These are phyloP conservation scores for Aureobasidium sp. DNA, from an alignment of 2,329 filamentous ascomycete species.

Conservation along the genomic window DNA sequence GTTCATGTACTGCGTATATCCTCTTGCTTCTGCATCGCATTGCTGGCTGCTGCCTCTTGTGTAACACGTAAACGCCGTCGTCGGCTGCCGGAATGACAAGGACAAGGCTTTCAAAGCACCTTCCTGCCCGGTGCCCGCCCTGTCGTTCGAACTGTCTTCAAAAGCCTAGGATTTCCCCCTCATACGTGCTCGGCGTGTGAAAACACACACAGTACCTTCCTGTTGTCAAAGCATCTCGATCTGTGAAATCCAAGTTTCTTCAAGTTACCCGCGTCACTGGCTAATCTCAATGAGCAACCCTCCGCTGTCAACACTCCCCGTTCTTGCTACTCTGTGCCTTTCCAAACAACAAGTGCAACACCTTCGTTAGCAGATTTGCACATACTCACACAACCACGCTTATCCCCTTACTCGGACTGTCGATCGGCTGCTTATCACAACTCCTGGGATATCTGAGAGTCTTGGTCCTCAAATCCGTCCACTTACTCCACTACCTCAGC, in stretches of 20 bases:
- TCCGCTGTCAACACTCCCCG: not conserved
- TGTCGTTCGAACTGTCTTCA: not conserved
- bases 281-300: slow-evolving; percentile 6
- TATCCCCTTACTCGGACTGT: not conserved
- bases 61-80: slow-evolving; percentile 16
- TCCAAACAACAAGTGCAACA: not conserved
- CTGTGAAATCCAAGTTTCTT: not conserved
- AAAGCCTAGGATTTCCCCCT: not conserved
- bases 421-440: not conserved
- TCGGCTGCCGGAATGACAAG: slow-evolving; percentile 14
- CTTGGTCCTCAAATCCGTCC: slow-evolving; percentile 1
- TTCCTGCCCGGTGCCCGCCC: not conserved
- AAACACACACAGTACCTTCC: not conserved
- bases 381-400: not conserved
- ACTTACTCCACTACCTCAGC: too few relatives aligned
- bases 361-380: not conserved
- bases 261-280: not conserved
- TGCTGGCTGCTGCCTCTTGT: too few relatives aligned
- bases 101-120: not conserved
- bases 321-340: not conserved
- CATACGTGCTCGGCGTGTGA: not conserved
- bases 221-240: not conserved
- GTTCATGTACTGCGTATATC: not conserved
- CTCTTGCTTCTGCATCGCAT: slow-evolving; percentile 1
- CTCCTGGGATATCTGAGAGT: not conserved